Evolutionary conservation across 129 eudicot species (phyloP).

Genomic region (Helichrysum umbraculigerum): DNA sequence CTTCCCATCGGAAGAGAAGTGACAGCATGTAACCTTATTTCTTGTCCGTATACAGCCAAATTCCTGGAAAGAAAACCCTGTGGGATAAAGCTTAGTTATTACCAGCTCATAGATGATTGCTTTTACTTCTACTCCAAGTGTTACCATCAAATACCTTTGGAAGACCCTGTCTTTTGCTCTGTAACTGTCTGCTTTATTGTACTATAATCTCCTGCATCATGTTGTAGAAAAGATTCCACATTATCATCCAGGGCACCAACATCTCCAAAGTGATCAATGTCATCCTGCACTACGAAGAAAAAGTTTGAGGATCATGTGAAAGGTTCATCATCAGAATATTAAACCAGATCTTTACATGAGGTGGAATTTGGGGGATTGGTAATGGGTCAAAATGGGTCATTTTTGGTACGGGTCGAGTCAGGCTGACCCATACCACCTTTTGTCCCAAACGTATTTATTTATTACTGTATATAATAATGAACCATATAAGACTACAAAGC

Average conservation of each 20-base stretch:
- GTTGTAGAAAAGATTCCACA: slow-evolving; percentile 87
- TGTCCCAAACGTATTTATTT: not conserved
- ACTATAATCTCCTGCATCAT: slow-evolving; percentile 92
- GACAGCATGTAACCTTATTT: slow-evolving; percentile 94
- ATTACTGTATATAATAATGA: not conserved
- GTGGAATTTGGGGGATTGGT: not conserved
- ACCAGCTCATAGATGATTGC: slow-evolving; percentile 1
- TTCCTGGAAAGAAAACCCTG: slow-evolving; percentile 93
- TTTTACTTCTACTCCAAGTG: slow-evolving; percentile 1
- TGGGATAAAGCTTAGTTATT: not conserved
- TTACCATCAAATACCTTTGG: slow-evolving; percentile 55
- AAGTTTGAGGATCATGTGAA: slow-evolving; percentile 29
- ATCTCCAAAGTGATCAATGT: slow-evolving; percentile 84
- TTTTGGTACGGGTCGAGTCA: not conserved
- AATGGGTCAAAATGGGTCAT: not conserved
- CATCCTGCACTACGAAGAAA: slow-evolving; percentile 64
- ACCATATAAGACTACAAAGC: not conserved
- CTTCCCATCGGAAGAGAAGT: slow-evolving; percentile 96
- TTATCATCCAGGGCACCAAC: slow-evolving; percentile 75
- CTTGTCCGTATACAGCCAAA: slow-evolving; percentile 88
- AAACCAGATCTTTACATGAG: slow-evolving; percentile 6
- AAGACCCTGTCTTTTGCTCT: slow-evolving; percentile 71
- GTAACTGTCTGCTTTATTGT: slow-evolving; percentile 74
- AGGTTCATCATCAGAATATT: slow-evolving; percentile 1
- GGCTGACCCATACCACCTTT: not conserved